These are phyloP conservation scores for Biscogniauxia sp. DNA, from an alignment of 2,329 filamentous ascomycete species.

Conservation along the genomic window DNA sequence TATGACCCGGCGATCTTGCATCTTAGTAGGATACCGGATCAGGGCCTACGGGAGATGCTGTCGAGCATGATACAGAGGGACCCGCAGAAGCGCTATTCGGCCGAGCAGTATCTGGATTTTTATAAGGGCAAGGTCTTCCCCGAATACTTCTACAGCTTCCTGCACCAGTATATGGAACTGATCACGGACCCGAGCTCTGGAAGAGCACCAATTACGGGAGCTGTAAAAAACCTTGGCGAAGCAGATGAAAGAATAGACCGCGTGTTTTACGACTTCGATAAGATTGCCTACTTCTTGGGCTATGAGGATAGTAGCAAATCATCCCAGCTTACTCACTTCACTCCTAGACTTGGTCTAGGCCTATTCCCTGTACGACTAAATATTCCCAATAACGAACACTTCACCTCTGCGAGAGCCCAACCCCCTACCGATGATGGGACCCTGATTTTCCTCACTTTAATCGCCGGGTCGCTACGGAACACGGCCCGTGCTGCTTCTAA, in stretches of 20 bases:
- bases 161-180: slow-evolving; percentile 96
- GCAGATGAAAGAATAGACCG: slow-evolving; percentile 92
- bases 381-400: slow-evolving; percentile 80
- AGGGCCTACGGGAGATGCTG: slow-evolving; percentile 83
- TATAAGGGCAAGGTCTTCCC: slow-evolving; percentile 93
- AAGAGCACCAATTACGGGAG: slow-evolving; percentile 66
- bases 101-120: slow-evolving; percentile 89
- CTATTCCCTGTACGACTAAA: slow-evolving; percentile 81
- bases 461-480: slow-evolving; percentile 85
- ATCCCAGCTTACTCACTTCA: slow-evolving; percentile 32
- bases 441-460: slow-evolving; percentile 83
- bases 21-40: slow-evolving; percentile 82
- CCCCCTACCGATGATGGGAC: slow-evolving; percentile 80
- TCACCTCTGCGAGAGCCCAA: slow-evolving; percentile 58
- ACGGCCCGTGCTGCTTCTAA: slow-evolving; percentile 86
- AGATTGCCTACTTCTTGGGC: slow-evolving; percentile 91
- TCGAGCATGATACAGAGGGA: slow-evolving; percentile 95
- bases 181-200: slow-evolving; percentile 89
- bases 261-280: slow-evolving; percentile 93
- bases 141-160: slow-evolving; percentile 93
- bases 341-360: slow-evolving; percentile 52
- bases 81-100: slow-evolving; percentile 86
- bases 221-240: slow-evolving; percentile 72
- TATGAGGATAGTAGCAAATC: slow-evolving; percentile 54
- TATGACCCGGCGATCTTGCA: slow-evolving; percentile 84